These are phyloP conservation scores for Pharnaceum exiguum DNA, from an alignment of 148 eudicot species.

Conservation along the genomic window DNA sequence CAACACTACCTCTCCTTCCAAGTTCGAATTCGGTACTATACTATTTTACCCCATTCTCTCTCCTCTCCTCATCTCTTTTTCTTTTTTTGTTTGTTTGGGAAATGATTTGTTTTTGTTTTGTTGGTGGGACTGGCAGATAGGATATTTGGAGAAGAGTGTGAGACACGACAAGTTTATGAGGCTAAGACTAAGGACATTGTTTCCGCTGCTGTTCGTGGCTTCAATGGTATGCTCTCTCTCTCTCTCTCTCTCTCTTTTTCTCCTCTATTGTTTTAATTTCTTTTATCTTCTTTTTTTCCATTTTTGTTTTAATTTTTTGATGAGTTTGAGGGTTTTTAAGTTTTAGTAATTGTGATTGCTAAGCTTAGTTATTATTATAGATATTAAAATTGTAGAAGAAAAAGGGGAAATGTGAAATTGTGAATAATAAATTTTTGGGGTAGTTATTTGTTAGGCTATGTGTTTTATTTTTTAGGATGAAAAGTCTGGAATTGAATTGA, in stretches of 20 bases:
- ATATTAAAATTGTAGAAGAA: too few relatives aligned
- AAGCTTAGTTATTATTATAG: too few relatives aligned
- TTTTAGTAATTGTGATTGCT: too few relatives aligned
- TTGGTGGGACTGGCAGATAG: conserved; percentile 38
- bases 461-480: too few relatives aligned
- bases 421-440: too few relatives aligned
- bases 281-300: neutral
- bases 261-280: neutral
- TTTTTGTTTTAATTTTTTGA: too few relatives aligned
- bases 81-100: conserved; percentile 9
- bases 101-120: neutral
- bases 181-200: conserved; percentile 78
- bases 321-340: too few relatives aligned
- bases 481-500: too few relatives aligned
- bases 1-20: conserved; percentile 40
- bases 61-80: neutral
- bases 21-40: conserved; percentile 73
- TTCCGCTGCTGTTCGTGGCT: conserved; percentile 79
- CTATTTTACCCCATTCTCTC: neutral
- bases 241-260: neutral
- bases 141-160: conserved; percentile 71
- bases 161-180: conserved; percentile 62
- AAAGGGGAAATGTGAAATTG: too few relatives aligned
- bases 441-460: too few relatives aligned
- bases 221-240: conserved; percentile 52